Conservation (phyloP, 1,284 basidiomycete species). For the Tylopilus sp. region DNA sequence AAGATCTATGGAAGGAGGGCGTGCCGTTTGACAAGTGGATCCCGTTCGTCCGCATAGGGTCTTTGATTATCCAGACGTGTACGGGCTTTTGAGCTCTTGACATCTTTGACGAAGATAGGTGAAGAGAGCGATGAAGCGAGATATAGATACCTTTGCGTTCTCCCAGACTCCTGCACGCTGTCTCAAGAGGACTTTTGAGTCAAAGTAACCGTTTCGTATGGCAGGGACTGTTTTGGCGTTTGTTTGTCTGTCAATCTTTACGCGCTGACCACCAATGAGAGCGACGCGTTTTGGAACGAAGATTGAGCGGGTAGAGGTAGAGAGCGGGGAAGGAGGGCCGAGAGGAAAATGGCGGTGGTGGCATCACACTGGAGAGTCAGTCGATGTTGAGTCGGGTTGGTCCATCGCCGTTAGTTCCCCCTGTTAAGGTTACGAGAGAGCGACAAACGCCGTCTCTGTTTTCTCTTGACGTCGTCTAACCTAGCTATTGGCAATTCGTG, state of each 20-base stretch:
- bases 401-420: too few species aligned
- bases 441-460: too few species aligned
- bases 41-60: too few species aligned
- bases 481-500: too few species aligned
- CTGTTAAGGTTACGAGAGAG: too few species aligned
- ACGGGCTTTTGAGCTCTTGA: slow-evolving; percentile 98
- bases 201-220: slow-evolving; percentile 95
- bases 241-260: slow-evolving; percentile 98
- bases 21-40: too few species aligned
- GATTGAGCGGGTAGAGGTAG: slow-evolving; percentile 90
- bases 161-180: slow-evolving; percentile 99
- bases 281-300: slow-evolving; percentile 96
- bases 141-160: slow-evolving; percentile 64
- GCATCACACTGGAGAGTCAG: slow-evolving; percentile 33
- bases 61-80: too few species aligned
- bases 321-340: slow-evolving; percentile 60
- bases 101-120: slow-evolving; percentile 97
- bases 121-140: too few species aligned
- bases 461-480: too few species aligned
- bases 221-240: slow-evolving; percentile 95
- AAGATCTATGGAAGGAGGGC: too few species aligned
- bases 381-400: slow-evolving; percentile 14
- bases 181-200: slow-evolving; percentile 92
- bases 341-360: slow-evolving; percentile 39
- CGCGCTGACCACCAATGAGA: slow-evolving; percentile 65